Conservation (phyloP, 306 rosid genomes). For the Casuarina equisetifolia region DNA sequence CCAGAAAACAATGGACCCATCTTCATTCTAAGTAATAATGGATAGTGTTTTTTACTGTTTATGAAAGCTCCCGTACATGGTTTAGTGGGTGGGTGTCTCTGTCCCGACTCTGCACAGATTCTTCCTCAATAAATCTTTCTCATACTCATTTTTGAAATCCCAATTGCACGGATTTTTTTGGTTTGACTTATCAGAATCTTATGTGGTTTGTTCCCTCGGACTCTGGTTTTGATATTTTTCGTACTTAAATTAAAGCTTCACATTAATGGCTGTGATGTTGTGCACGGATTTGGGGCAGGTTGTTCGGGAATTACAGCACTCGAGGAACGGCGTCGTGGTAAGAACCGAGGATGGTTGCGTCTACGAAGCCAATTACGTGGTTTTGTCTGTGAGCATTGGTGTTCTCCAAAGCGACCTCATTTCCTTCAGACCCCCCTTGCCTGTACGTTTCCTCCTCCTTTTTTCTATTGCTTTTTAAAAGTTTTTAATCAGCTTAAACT, state of each 20-base stretch:
- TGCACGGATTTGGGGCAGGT: constrained; percentile 67
- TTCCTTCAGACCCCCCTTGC: constrained; percentile 80
- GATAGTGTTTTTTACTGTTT: constrained; percentile 4
- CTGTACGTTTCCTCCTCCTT: constrained; percentile 53
- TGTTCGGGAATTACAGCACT: constrained; percentile 81
- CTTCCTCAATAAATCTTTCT: constrained; percentile 28
- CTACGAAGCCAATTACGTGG: constrained; percentile 73
- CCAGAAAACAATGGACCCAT: constrained; percentile 35
- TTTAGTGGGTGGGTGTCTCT: constrained; percentile 13
- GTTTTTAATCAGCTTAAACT: background rate
- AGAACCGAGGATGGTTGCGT: constrained; percentile 85
- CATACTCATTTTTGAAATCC: constrained; percentile 26
- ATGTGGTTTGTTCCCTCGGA: constrained; percentile 26
- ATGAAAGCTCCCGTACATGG: constrained; percentile 22
- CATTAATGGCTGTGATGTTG: constrained; percentile 22
- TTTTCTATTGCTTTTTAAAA: background rate
- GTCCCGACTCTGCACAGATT: constrained; percentile 31
- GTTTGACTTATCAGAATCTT: constrained; percentile 40
- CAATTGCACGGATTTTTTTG: constrained; percentile 32
- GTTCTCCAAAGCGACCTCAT: constrained; percentile 93
- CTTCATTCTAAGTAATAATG: constrained; percentile 14
- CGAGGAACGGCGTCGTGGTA: constrained; percentile 79
- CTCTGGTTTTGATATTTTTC: background rate
- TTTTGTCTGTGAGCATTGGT: constrained; percentile 92
- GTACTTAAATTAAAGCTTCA: background rate